Evolutionary conservation across 768 basidiomycete species (phyloP).

Genomic region (Mycena latifolia): DNA sequence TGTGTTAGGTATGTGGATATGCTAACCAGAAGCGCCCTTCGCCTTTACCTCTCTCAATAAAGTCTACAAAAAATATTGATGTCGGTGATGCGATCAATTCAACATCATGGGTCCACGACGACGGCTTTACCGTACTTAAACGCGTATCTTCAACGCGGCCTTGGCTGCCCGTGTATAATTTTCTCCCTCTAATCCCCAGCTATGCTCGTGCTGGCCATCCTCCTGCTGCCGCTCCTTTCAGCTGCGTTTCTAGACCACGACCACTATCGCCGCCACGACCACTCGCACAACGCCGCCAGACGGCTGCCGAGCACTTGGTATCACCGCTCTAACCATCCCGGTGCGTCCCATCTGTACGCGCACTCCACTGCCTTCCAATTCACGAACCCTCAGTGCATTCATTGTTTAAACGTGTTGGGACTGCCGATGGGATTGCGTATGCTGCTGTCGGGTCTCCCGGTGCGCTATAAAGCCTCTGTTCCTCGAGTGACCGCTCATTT

Average conservation of each 20-base stretch:
- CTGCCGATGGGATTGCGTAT: constrained; percentile 11
- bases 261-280: constrained; percentile 5
- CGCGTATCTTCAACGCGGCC: too few relatives aligned
- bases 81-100: too few relatives aligned
- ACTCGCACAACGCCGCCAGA: constrained; percentile 4
- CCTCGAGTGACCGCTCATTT: not conserved
- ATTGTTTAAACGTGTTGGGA: constrained; percentile 8
- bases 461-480: constrained; percentile 34
- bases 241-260: not conserved
- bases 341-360: not conserved
- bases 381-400: not conserved
- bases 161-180: constrained; percentile 8
- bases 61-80: too few relatives aligned
- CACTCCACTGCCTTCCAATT: not conserved
- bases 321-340: constrained; percentile 7
- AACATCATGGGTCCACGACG: too few relatives aligned
- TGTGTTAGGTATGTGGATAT: too few relatives aligned
- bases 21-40: too few relatives aligned
- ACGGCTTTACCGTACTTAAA: not conserved
- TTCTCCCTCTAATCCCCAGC: not conserved
- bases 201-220: constrained; percentile 9
- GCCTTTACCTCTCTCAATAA: too few relatives aligned
- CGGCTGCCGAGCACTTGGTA: constrained; percentile 12
- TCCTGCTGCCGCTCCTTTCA: constrained; percentile 21
- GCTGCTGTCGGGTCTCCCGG: constrained; percentile 42